phyloP scores from a whole-genome alignment of 805 yeast genomes.

The Ogataea neopini region DNA sequence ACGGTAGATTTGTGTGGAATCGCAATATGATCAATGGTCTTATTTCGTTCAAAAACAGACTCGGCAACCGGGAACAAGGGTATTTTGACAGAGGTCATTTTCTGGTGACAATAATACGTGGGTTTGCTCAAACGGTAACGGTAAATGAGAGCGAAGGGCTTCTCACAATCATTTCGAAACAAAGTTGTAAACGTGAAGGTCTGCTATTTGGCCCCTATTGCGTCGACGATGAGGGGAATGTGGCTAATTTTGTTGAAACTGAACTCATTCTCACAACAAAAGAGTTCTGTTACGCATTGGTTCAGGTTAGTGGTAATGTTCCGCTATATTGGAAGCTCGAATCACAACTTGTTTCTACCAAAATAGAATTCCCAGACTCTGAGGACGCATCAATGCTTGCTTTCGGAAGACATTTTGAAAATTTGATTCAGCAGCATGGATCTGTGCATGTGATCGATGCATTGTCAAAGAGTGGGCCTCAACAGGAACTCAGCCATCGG shows the following conservation, averaged over 20 bases:
- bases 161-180: slow-evolving; percentile 53
- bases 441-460: slow-evolving; percentile 52
- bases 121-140: slow-evolving; percentile 45
- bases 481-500: slow-evolving; percentile 45
- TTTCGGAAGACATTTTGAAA: slow-evolving; percentile 50
- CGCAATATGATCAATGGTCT: slow-evolving; percentile 46
- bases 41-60: slow-evolving; percentile 45
- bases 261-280: slow-evolving; percentile 49
- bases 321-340: slow-evolving; percentile 58
- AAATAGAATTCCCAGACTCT: slow-evolving; percentile 49
- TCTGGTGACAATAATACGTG: slow-evolving; percentile 48
- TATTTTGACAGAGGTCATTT: slow-evolving; percentile 50
- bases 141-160: slow-evolving; percentile 38
- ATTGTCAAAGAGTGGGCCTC: slow-evolving; percentile 41
- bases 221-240: slow-evolving; percentile 56
- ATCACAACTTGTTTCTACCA: slow-evolving; percentile 44
- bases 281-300: slow-evolving; percentile 44
- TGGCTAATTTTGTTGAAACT: slow-evolving; percentile 52
- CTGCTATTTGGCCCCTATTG: slow-evolving; percentile 58
- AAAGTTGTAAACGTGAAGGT: slow-evolving; percentile 47
- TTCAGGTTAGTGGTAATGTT: slow-evolving; percentile 52
- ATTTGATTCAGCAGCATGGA: slow-evolving; percentile 47
- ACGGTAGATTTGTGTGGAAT: slow-evolving; percentile 54
- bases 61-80: slow-evolving; percentile 41
- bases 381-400: slow-evolving; percentile 57